phyloP scores from a whole-genome alignment of 345 rosid genomes.

The Turritis glabra region DNA sequence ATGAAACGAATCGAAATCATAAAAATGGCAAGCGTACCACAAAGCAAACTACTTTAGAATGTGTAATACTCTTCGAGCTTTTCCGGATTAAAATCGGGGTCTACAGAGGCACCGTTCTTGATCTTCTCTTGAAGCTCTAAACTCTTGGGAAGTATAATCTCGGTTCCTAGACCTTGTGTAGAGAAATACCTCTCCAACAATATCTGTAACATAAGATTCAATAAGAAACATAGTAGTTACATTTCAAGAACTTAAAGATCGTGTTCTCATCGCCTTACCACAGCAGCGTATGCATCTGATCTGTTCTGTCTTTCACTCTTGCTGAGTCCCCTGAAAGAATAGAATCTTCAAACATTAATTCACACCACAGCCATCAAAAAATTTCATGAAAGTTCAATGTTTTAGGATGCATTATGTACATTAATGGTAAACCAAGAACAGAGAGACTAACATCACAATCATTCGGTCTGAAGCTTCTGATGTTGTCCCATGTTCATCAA shows the following conservation, averaged over 20 bases:
- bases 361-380: too few relatives aligned
- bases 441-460: constrained; percentile 62
- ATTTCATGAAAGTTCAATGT: neutral
- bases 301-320: constrained; percentile 56
- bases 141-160: constrained; percentile 77
- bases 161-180: constrained; percentile 53
- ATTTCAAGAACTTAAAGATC: neutral
- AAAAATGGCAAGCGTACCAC: neutral
- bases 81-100: constrained; percentile 53
- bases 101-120: constrained; percentile 50
- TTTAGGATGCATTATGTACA: neutral
- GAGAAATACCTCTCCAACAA: constrained; percentile 82
- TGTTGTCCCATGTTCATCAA: constrained; percentile 87
- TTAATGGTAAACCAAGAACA: constrained; percentile 4
- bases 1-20: too few relatives aligned
- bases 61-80: constrained; percentile 32
- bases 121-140: constrained; percentile 72
- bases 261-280: constrained; percentile 48
- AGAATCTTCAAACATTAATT: neutral
- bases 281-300: constrained; percentile 80
- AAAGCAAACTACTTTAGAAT: constrained; percentile 4
- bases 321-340: constrained; percentile 66
- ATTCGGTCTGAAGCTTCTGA: constrained; percentile 62
- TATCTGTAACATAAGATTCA: constrained; percentile 49
- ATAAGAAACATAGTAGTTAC: constrained; percentile 3